Evolutionary conservation across 1,284 basidiomycete genomes (phyloP), one percentile per base, ranked within the genome.

Genomic region (Tilletiaria anomala): DNA sequence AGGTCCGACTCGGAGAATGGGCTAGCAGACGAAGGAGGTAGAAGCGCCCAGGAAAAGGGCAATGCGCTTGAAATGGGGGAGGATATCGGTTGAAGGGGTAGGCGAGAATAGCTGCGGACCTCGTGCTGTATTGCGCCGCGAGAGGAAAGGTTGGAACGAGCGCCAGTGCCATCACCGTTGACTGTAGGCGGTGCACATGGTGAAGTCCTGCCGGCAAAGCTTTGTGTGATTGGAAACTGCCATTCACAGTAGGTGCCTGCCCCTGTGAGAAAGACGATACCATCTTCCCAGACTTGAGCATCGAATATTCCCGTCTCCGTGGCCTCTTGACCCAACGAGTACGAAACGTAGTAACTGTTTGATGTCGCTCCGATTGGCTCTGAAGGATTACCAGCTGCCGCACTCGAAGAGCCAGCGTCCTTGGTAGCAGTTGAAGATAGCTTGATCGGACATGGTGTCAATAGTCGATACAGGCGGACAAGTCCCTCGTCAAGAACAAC

Each of bases 401-500:
- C 19, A 5, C 21, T 20, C 12, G 4, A 11, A 16, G 20, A 22
- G 21, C 20, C 15, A 15, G 15, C 23, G 16, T 18, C 23, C 26
- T 33, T n/a, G 6, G 19, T 37, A 3, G 23, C 23, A 20, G 35
- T 36, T 4, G 43, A 20, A 16, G 38, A 5, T 6, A 32, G 17
- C 12, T 18, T 18, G 20, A 42, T 42, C 22, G 51, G 58, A 26
- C 44, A 54, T 4, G 49, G 58, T 6, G 42, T 57, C 21, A 68
- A 66, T 16, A 94, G 73, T 65, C 89, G 80, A 65, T 96, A 94
- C 15, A 94, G 63, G 32, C 91, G 76, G 64, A 93, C 94, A 6
- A 77, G 74, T 14, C 91, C 91, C 56, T 94, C 87, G 66, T 93
- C 87, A 53, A 88, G 86, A 21, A 97, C 70, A 5, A 91, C 77